Conservation (phyloP, 257 asterid genomes). For the Petunia axillaris region DNA sequence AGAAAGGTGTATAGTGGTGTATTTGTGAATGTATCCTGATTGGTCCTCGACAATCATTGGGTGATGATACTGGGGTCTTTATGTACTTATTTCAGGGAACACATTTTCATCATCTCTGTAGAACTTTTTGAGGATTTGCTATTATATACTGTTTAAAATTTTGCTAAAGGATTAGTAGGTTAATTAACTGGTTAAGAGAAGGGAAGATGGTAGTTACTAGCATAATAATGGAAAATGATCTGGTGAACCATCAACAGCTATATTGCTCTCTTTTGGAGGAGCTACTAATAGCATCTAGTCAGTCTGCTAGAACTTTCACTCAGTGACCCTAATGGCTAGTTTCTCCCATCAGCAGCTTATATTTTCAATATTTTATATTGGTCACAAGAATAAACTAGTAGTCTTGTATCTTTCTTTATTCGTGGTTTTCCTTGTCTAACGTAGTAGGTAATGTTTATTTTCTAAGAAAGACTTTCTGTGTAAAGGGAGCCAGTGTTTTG, state of each 20-base stretch:
- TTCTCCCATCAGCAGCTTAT: constrained; percentile 15
- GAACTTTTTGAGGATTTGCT: background rate
- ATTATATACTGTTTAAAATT: background rate
- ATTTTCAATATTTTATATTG: background rate
- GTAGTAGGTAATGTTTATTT: constrained; percentile 2
- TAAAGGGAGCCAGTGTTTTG: background rate
- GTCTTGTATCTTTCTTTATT: background rate
- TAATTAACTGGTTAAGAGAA: too few species aligned
- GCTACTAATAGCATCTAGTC: background rate
- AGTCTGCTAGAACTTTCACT: background rate
- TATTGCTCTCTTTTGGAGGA: background rate
- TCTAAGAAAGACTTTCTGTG: background rate
- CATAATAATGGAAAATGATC: constrained; percentile 4
- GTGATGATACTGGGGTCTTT: background rate
- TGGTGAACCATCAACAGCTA: constrained; percentile 15
- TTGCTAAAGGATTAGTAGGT: background rate
- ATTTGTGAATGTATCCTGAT: background rate
- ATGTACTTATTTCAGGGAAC: constrained; percentile 7
- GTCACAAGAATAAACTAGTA: constrained; percentile 13
- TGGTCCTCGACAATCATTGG: background rate
- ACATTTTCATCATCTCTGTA: background rate
- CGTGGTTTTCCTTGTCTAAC: background rate
- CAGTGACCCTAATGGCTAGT: background rate
- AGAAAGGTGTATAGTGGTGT: background rate
- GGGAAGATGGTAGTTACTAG: too few species aligned